Conservation (phyloP, 1,139 yeast species). For the Nakaseomyces kungkrabaensis region DNA sequence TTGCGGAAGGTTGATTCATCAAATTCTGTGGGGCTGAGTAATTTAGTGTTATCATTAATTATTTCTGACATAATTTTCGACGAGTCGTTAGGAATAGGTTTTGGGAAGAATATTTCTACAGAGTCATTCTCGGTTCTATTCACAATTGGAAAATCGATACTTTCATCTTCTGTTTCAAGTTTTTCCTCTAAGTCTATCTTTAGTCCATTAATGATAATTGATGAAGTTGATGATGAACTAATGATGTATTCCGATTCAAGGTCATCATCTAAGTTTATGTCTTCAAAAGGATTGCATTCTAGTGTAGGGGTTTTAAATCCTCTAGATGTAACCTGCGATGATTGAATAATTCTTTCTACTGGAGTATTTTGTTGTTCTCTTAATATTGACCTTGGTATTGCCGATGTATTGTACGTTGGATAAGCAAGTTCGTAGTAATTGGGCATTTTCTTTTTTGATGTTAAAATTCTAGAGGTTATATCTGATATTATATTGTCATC, state of each 20-base stretch:
- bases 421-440: constrained; percentile 5
- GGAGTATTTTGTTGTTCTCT: constrained; percentile 15
- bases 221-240: not conserved
- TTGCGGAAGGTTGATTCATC: not conserved
- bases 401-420: constrained; percentile 14
- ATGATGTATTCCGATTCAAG: not conserved
- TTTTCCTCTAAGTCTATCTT: constrained; percentile 2
- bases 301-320: constrained; percentile 17
- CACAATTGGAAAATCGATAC: not conserved
- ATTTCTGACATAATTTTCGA: not conserved
- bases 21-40: not conserved
- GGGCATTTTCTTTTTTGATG: constrained; percentile 4
- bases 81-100: not conserved
- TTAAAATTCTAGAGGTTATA: constrained; percentile 17
- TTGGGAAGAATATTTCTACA: not conserved
- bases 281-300: constrained; percentile 3
- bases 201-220: not conserved
- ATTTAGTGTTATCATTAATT: not conserved
- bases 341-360: constrained; percentile 21
- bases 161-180: not conserved
- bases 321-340: constrained; percentile 22
- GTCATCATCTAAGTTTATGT: not conserved
- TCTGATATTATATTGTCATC: constrained; percentile 23
- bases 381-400: constrained; percentile 5
- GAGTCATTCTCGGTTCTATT: not conserved